Conservation (phyloP, 176 grass and related monocot genomes). For the Areca catechu region DNA sequence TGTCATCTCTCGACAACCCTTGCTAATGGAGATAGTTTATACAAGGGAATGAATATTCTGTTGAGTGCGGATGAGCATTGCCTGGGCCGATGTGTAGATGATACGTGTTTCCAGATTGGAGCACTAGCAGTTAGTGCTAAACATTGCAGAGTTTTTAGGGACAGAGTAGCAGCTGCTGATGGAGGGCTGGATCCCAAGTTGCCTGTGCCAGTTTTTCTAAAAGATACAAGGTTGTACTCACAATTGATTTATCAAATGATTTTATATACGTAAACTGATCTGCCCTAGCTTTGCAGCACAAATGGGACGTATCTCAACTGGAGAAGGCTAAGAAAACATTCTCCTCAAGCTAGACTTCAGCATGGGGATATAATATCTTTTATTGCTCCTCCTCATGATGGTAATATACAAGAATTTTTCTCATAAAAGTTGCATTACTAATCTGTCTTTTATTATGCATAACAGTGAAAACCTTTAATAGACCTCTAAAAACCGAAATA, state of each 20-base stretch:
- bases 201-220: slow-evolving; percentile 51
- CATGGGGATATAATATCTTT: slow-evolving; percentile 88
- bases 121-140: slow-evolving; percentile 32
- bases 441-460: no score
- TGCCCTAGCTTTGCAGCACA: slow-evolving; percentile 43
- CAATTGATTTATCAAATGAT: no score
- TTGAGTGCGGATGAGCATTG: slow-evolving; percentile 62
- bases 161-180: slow-evolving; percentile 25
- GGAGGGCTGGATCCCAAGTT: slow-evolving; percentile 23
- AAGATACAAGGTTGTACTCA: slow-evolving; percentile 62
- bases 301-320: slow-evolving; percentile 85
- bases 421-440: not conserved
- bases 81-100: slow-evolving; percentile 46
- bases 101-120: slow-evolving; percentile 44
- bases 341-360: slow-evolving; percentile 49
- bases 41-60: slow-evolving; percentile 73
- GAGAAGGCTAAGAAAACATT: slow-evolving; percentile 45
- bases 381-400: slow-evolving; percentile 38
- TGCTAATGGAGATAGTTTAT: slow-evolving; percentile 15
- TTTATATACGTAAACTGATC: no score
- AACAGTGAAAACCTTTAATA: no score
- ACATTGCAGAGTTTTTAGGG: slow-evolving; percentile 80
- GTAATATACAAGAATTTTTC: slow-evolving; percentile 12
- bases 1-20: no score
- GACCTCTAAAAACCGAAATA: no score